Base-by-base conservation (phyloP, 192 early-diverging fungal species). In the Backusella australiensis region DNA sequence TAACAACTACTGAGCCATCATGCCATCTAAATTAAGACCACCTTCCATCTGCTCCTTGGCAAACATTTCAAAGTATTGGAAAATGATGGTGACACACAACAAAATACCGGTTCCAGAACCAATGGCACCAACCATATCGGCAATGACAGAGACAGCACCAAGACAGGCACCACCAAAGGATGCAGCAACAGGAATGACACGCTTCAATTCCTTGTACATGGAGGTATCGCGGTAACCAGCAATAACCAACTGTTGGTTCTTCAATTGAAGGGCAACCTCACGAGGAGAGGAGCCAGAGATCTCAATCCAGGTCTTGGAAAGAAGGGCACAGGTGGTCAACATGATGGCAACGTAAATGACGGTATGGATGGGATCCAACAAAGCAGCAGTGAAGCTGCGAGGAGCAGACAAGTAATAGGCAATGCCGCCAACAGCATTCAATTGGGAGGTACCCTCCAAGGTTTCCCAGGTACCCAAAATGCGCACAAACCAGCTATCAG, bases 401-500 rank as follows among this genome's bases (percentile, higher is more conserved):
- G 98, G 98, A 19, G 98, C 95, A n/a, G 97, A 96, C 80, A 99
- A 93, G 86, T 96, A 99, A 90, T 99, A 99, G 26, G 98, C 97
- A 74, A 99, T 85, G 42, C 98, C 98, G 59, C 91, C 89, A 3
- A 94, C 89, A 52, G 98, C 97, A 82, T 93, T 95, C 77, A 98
- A 92, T 82, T 98, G 97, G 69, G 93, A 94, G 71, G 97, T 92
- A n/a, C 97, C 97, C 79, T 99, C 96, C 79, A 91, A 88, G 75
- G 96, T 95, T 85, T 96, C 91, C 98, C 98, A 99, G 52, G 97
- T 96, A 77, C 98, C 98, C 67, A 99, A 86, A 56, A 99, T 82
- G 65, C 92, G 90, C 69, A 99, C 91, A 67, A 99, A n/a, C n/a
- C n/a, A n/a, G n/a, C n/a, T n/a, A n/a, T n/a, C n/a, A n/a, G n/a